A percentile compares a stretch with the other conserved stretches of the same genome.
phyloP scores from a whole-genome alignment of 1,284 basidiomycete genomes.

The Hypsizygus ulmarius region DNA sequence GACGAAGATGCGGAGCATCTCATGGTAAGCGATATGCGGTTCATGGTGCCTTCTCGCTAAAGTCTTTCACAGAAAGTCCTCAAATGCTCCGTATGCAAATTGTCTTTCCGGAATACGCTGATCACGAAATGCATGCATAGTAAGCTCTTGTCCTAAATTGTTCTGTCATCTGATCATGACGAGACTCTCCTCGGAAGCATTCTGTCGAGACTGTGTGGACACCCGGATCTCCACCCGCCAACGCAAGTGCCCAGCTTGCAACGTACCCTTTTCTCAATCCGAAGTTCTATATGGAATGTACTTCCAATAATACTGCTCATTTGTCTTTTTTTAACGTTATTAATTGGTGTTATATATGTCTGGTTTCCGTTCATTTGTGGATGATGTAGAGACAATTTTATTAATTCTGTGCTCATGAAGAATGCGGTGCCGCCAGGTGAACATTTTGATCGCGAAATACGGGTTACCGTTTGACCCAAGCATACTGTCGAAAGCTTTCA shows the following conservation, averaged over 20 bases:
- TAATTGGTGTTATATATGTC: conserved; percentile 16
- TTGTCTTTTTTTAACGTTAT: conserved; percentile 19
- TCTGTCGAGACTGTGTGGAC: conserved; percentile 89
- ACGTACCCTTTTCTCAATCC: conserved; percentile 79
- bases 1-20: conserved; percentile 14
- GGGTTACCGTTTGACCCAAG: conserved; percentile 91
- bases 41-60: not conserved
- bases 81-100: conserved; percentile 90
- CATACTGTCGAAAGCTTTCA: conserved; percentile 50
- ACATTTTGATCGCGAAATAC: too few relatives aligned
- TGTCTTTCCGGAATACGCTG: conserved; percentile 81
- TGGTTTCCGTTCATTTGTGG: conserved; percentile 8
- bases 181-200: conserved; percentile 61
- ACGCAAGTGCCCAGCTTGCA: conserved; percentile 94
- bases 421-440: too few relatives aligned
- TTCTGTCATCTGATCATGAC: conserved; percentile 5
- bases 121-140: conserved; percentile 96
- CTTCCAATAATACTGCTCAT: conserved; percentile 57
- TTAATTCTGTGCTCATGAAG: too few relatives aligned
- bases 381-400: not conserved
- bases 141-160: conserved; percentile 41
- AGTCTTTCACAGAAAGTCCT: conserved; percentile 65
- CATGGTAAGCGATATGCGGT: conserved; percentile 17
- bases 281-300: conserved; percentile 81
- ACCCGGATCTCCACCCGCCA: conserved; percentile 87